A percentile compares a stretch with the other conserved stretches of the same genome.
These are phyloP conservation scores for Lactarius tabidus DNA, from an alignment of 768 basidiomycete species.

Conservation along the genomic window DNA sequence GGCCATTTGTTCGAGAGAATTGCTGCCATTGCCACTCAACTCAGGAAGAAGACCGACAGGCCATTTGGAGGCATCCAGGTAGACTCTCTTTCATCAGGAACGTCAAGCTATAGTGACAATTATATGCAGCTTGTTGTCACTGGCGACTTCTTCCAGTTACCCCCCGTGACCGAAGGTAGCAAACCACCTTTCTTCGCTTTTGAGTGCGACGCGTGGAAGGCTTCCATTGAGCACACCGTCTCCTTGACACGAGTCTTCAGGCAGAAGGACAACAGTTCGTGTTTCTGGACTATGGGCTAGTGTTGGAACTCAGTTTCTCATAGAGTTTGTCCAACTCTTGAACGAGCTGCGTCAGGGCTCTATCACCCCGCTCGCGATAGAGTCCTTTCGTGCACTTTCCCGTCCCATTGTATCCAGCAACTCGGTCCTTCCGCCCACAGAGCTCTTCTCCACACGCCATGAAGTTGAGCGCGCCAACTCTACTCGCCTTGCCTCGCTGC, in stretches of 20 bases:
- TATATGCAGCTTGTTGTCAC: conserved; percentile 46
- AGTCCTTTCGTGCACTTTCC: conserved; percentile 46
- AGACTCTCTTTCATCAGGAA: conserved; percentile 28
- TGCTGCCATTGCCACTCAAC: conserved; percentile 44
- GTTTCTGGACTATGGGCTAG: neutral
- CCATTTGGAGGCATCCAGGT: conserved; percentile 71
- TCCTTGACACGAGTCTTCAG: conserved; percentile 70
- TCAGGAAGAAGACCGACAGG: conserved; percentile 46
- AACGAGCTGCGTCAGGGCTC: conserved; percentile 69
- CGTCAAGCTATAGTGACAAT: conserved; percentile 28
- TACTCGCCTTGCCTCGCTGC: conserved; percentile 47
- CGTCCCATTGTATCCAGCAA: conserved; percentile 33
- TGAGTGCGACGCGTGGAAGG: conserved; percentile 55
- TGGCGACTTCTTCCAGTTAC: conserved; percentile 67
- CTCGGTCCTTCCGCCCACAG: conserved; percentile 41
- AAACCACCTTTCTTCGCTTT: conserved; percentile 55
- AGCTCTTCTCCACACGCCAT: conserved; percentile 59
- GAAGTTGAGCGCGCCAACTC: conserved; percentile 67
- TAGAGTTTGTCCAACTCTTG: conserved; percentile 68
- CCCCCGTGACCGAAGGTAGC: conserved; percentile 49
- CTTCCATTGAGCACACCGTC: conserved; percentile 55
- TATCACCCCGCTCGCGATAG: conserved; percentile 44
- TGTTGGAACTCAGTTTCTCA: neutral
- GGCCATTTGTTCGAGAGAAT: conserved; percentile 58
- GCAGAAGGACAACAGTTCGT: conserved; percentile 65